Base-by-base conservation (phyloP, 306 rosid genomes). In the Medicago ruthenica region DNA sequence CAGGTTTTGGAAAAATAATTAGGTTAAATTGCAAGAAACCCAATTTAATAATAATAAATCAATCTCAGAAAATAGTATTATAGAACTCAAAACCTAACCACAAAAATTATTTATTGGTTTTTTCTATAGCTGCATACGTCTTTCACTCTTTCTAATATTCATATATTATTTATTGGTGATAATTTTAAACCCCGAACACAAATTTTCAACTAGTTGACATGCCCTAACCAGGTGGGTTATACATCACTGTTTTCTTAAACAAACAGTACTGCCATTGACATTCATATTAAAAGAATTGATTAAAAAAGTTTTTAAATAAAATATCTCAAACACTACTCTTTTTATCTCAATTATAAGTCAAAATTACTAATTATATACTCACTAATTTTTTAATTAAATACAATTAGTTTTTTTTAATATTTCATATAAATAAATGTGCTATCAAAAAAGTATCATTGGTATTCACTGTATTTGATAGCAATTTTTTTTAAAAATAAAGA, bases 191-290 rank as follows among this genome's bases (percentile, higher is more conserved):
- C 47, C 12, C 45, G 37, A n/a, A 34, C 20, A 36, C 27, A 62
- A 6, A 15, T n/a, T 62, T 62, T 62, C 68, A 34, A 62, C 68
- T 62, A 62, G 68, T n/a, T 62, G 45, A 59, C 37, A 59, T 24
- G 37, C 21, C 41, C 22, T 62, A 12, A 2, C 6, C 10, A 3
- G 17, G 54, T 47, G 17, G 8, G 17, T 48, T 48, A 15, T 34
- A 31, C 70, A 64, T 39, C 9, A 10, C 5, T 2, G 15, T 37
- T 17, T 15, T 44, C 21, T 61, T 27, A 60, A 27, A 24, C 66
- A 60, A 7, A 14, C 41, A 60, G 0, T 39, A 7, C 11, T 60
- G 7, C 7, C 61, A 55, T 55, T 18, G 10, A 9, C 10, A 18
- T 7, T 51, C 22, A 51, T 57, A 11, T 4, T 1, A 59, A 15